These are phyloP conservation scores for Arthromyces matolae DNA, from an alignment of 768 basidiomycete species.

Conservation along the genomic window DNA sequence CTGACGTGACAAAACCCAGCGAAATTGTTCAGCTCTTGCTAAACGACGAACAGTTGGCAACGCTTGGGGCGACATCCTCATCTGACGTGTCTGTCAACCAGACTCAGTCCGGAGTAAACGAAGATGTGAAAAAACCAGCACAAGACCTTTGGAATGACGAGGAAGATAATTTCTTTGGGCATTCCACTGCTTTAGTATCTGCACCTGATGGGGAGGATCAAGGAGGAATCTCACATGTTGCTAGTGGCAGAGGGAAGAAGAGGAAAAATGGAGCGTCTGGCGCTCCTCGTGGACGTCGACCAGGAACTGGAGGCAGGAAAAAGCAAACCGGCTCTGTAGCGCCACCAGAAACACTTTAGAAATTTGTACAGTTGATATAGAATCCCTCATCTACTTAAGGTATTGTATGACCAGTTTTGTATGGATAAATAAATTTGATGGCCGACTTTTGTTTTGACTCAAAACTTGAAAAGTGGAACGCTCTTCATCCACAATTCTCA, in stretches of 20 bases:
- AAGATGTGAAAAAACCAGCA: constrained; percentile 33
- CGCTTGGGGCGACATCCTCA: constrained; percentile 49
- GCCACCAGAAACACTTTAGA: background rate
- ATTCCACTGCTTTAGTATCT: constrained; percentile 32
- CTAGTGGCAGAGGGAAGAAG: constrained; percentile 39
- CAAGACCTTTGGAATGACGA: constrained; percentile 84
- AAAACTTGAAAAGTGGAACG: background rate
- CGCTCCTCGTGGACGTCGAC: constrained; percentile 37
- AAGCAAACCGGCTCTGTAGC: constrained; percentile 20
- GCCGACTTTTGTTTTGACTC: constrained; percentile 12
- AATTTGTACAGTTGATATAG: background rate
- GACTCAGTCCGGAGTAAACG: constrained; percentile 25
- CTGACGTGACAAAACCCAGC: constrained; percentile 89
- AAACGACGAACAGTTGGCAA: constrained; percentile 90
- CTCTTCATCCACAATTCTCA: constrained; percentile 10
- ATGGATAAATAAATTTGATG: constrained; percentile 8
- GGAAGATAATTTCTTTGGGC: constrained; percentile 83
- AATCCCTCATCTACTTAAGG: constrained; percentile 7
- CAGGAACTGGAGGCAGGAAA: constrained; percentile 32
- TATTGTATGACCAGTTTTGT: too few species aligned
- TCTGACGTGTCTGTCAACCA: constrained; percentile 30
- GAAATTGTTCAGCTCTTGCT: constrained; percentile 94
- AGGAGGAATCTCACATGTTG: constrained; percentile 25
- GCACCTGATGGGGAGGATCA: constrained; percentile 33
- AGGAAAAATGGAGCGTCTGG: constrained; percentile 35